phyloP scores from a whole-genome alignment of 2,329 filamentous ascomycete species.

The Aspergillus sp. region DNA sequence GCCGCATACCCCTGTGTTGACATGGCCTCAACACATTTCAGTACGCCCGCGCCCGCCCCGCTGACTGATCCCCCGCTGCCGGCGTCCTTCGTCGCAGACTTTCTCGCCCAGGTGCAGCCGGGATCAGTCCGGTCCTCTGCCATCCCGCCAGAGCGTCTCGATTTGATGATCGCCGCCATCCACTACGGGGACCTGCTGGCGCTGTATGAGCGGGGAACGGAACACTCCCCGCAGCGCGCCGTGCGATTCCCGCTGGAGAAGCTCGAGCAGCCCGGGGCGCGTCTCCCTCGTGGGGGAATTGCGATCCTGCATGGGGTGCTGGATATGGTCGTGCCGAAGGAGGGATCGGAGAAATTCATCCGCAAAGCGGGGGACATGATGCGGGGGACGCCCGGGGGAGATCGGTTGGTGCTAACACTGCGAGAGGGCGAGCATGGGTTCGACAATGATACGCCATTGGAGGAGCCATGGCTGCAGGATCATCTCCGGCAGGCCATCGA shows the following conservation, averaged over 20 bases:
- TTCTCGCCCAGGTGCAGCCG: conserved; percentile 4
- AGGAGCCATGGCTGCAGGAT: conserved; percentile 30
- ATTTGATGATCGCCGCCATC: conserved; percentile 18
- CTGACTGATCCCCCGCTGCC: conserved; percentile 15
- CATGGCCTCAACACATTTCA: conserved; percentile 18
- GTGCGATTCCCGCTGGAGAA: conserved; percentile 26
- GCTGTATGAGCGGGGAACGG: conserved; percentile 20
- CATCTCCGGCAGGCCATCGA: conserved; percentile 21
- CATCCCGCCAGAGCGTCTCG: conserved; percentile 6
- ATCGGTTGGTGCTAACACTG: conserved; percentile 23
- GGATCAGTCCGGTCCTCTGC: conserved; percentile 17
- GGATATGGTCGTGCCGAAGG: conserved; percentile 30
- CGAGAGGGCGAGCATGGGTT: conserved; percentile 39
- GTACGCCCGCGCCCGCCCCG: conserved; percentile 6
- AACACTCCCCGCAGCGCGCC: conserved; percentile 8
- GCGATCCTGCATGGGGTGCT: conserved; percentile 34
- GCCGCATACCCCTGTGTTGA: conserved; percentile 34
- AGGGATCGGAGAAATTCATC: conserved; percentile 28
- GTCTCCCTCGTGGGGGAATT: conserved; percentile 28
- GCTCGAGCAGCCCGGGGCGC: conserved; percentile 23
- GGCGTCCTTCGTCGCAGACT: conserved; percentile 12
- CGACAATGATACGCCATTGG: conserved; percentile 21
- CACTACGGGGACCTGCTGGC: conserved; percentile 13
- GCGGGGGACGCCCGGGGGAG: conserved; percentile 19
- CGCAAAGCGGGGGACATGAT: conserved; percentile 19